A percentile compares a stretch with the other conserved stretches of the same genome.
phyloP scores from a whole-genome alignment of 2,329 filamentous ascomycete species.

The Davidsoniella neocaledoniae region DNA sequence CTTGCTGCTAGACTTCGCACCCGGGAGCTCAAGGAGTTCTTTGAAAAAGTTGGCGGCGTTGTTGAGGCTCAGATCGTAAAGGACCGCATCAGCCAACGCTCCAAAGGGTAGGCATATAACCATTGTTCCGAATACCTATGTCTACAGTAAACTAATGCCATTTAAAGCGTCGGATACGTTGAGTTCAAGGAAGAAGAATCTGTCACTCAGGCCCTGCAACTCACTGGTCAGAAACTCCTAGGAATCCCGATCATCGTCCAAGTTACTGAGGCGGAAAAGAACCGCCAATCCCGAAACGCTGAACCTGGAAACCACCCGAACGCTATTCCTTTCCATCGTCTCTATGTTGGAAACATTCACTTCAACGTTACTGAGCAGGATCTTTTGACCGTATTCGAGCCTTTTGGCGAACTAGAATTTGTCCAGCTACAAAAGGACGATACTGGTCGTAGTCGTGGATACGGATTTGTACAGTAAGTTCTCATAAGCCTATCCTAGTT shows the following conservation, averaged over 20 bases:
- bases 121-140: background rate
- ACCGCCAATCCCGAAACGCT: conserved; percentile 78
- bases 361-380: conserved; percentile 98
- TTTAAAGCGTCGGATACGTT: conserved; percentile 81
- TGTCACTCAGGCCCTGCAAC: conserved; percentile 81
- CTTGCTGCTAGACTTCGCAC: conserved; percentile 85
- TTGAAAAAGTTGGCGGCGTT: conserved; percentile 85
- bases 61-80: conserved; percentile 98
- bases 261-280: conserved; percentile 97
- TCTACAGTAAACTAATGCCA: background rate
- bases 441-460: conserved; percentile 73
- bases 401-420: conserved; percentile 94
- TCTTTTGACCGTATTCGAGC: conserved; percentile 89
- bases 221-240: conserved; percentile 96
- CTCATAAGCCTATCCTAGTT: background rate
- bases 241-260: conserved; percentile 98
- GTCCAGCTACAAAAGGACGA: conserved; percentile 97
- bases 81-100: conserved; percentile 88
- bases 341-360: conserved; percentile 98
- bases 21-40: conserved; percentile 84
- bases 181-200: conserved; percentile 96
- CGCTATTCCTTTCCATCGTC: conserved; percentile 85
- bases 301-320: conserved; percentile 56
- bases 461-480: conserved; percentile 95
- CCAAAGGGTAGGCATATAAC: conserved; percentile 61